Conservation (phyloP, 768 basidiomycete genomes). For the Harrya chromipes region DNA sequence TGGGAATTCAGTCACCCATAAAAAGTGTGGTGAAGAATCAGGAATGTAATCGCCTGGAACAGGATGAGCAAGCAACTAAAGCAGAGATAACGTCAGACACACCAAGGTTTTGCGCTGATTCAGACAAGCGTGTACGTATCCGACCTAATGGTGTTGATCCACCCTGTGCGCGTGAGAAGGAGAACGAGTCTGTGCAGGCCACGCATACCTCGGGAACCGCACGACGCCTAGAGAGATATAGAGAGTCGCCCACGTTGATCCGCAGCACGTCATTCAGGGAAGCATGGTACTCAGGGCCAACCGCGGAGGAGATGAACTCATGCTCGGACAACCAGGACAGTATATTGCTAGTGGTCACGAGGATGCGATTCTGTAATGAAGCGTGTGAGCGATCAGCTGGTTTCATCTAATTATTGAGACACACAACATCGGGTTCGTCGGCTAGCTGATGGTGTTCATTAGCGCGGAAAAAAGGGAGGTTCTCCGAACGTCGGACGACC, state of each 20-base stretch:
- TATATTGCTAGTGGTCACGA: constrained; percentile 44
- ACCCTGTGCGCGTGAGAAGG: constrained; percentile 51
- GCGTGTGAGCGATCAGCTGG: constrained; percentile 7
- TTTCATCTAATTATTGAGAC: constrained; percentile 5
- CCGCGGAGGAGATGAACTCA: constrained; percentile 25
- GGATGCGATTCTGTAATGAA: constrained; percentile 45
- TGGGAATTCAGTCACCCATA: constrained; percentile 97
- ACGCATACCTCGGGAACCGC: constrained; percentile 49
- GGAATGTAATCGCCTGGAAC: constrained; percentile 54
- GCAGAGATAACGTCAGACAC: constrained; percentile 18
- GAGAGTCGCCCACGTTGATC: constrained; percentile 48
- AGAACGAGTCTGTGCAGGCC: constrained; percentile 2
- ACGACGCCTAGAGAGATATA: constrained; percentile 57
- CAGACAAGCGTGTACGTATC: constrained; percentile 61
- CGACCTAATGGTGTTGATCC: constrained; percentile 82
- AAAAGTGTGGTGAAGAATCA: constrained; percentile 67
- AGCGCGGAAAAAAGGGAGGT: constrained; percentile 28
- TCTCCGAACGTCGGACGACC: constrained; percentile 30
- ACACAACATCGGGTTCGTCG: constrained; percentile 27
- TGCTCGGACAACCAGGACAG: constrained; percentile 46
- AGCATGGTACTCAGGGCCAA: constrained; percentile 26
- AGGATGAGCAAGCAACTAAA: constrained; percentile 6
- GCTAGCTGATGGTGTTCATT: constrained; percentile 12
- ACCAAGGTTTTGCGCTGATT: constrained; percentile 66
- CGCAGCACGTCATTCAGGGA: constrained; percentile 41